These are phyloP conservation scores for Phytophthora meadii DNA, from an alignment of 352 stramenopile genomes.

Conservation along the genomic window DNA sequence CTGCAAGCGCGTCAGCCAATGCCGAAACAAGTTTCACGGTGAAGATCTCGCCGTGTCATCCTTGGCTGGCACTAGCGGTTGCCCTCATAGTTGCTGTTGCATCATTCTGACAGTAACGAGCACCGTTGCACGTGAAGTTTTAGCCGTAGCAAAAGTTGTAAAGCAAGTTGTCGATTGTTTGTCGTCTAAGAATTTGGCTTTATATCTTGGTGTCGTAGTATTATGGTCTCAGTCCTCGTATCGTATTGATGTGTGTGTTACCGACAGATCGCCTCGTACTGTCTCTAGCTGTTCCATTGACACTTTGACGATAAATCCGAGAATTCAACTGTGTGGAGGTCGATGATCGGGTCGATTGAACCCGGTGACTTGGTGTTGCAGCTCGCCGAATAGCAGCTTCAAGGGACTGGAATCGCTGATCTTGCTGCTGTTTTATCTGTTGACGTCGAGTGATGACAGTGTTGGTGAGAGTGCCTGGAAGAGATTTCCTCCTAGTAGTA, in stretches of 20 bases:
- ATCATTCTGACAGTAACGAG: neutral
- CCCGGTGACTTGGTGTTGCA: constrained; percentile 1
- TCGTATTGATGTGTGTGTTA: constrained; percentile 40
- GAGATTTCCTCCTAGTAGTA: constrained; percentile 7
- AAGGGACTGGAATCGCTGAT: constrained; percentile 48
- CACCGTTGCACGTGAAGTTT: no score
- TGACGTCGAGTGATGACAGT: constrained; percentile 10
- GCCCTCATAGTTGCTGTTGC: neutral
- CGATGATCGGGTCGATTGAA: constrained; percentile 1
- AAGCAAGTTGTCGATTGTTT: neutral
- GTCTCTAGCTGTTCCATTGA: neutral
- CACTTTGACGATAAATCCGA: constrained; percentile 1
- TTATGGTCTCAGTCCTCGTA: constrained; percentile 37
- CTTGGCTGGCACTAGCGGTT: constrained; percentile 1
- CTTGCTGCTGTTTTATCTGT: constrained; percentile 38
- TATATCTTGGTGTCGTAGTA: neutral
- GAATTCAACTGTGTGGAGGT: neutral
- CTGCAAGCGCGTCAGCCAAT: constrained; percentile 14
- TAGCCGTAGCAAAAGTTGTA: neutral
- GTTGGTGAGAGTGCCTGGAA: constrained; percentile 4
- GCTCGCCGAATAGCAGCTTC: constrained; percentile 43
- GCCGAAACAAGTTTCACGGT: constrained; percentile 11
- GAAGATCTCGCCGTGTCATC: neutral
- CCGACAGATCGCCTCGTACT: constrained; percentile 15
- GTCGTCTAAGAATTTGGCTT: neutral